Percentiles rank a stretch among this genome's conserved stretches.
Conservation (phyloP, 176 grass and related monocot genomes). For the Guadua angustifolia region DNA sequence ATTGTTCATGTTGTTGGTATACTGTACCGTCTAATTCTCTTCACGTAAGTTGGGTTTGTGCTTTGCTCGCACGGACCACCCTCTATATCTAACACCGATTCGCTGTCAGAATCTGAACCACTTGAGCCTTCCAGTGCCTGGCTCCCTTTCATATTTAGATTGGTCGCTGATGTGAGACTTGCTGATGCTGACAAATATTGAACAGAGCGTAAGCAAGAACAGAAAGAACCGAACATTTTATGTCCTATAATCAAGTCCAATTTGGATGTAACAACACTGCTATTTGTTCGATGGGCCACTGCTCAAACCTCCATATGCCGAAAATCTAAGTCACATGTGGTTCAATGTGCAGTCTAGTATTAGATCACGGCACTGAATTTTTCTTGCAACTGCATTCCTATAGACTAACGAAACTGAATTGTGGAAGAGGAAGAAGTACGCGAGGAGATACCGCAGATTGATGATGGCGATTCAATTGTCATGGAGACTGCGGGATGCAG, state of each 20-base stretch:
- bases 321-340: not conserved
- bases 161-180: slow-evolving; percentile 78
- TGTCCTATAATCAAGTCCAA: not conserved
- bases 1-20: slow-evolving; percentile 25
- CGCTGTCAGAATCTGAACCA: slow-evolving; percentile 83
- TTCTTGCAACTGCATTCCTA: not conserved
- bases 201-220: slow-evolving; percentile 36
- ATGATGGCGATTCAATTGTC: slow-evolving; percentile 77
- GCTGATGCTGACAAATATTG: slow-evolving; percentile 50
- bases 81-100: slow-evolving; percentile 61
- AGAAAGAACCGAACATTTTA: slow-evolving; percentile 12
- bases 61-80: slow-evolving; percentile 69
- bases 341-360: not conserved
- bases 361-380: not conserved
- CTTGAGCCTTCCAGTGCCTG: slow-evolving; percentile 69
- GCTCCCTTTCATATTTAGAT: slow-evolving; percentile 66
- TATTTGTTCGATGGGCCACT: not conserved
- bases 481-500: slow-evolving; percentile 60
- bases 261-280: slow-evolving; percentile 9
- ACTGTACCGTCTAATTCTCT: slow-evolving; percentile 90
- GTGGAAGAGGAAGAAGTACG: not conserved
- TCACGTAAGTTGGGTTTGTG: slow-evolving; percentile 57
- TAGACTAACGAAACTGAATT: not conserved
- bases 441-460: slow-evolving; percentile 59
- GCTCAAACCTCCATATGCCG: not conserved